phyloP scores from a whole-genome alignment of 148 eudicot genomes.

The Rhododendron williamsianum region DNA sequence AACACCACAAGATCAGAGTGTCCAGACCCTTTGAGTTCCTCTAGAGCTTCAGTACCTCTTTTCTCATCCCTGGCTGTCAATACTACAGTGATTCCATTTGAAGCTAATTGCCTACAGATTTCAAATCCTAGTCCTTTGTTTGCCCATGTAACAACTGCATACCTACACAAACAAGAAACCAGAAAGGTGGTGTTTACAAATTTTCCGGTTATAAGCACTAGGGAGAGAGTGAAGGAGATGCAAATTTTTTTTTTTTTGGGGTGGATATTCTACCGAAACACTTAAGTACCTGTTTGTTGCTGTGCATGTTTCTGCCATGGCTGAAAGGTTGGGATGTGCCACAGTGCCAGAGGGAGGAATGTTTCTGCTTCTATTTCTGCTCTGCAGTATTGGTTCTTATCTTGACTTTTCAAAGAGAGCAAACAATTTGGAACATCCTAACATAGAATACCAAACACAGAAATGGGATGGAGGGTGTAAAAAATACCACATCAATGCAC shows the following conservation, averaged over 20 bases:
- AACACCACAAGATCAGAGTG: constrained; percentile 12
- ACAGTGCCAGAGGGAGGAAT: neutral
- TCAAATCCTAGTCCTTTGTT: constrained; percentile 19
- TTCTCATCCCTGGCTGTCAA: constrained; percentile 24
- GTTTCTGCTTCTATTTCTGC: neutral
- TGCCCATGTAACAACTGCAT: constrained; percentile 22
- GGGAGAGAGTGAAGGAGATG: too few species aligned
- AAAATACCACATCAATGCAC: too few species aligned
- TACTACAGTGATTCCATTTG: constrained; percentile 14
- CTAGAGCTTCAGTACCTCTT: constrained; percentile 26
- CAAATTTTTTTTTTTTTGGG: too few species aligned
- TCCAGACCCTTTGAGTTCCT: constrained; percentile 19
- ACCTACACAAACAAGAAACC: neutral
- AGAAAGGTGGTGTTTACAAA: neutral
- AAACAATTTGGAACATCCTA: too few species aligned
- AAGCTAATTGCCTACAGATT: constrained; percentile 22
- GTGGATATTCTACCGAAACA: too few species aligned
- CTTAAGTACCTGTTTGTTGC: neutral
- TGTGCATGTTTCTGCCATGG: neutral
- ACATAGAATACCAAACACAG: too few species aligned
- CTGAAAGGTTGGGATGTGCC: neutral
- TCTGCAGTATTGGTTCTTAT: neutral
- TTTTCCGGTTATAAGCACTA: too few species aligned
- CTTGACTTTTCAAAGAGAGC: too few species aligned
- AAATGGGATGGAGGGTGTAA: too few species aligned